Evolutionary conservation across 108 stramenopile genomes (phyloP), one percentile per base, ranked within the genome.

Genomic region (Cyclostephanos invisitatus): DNA sequence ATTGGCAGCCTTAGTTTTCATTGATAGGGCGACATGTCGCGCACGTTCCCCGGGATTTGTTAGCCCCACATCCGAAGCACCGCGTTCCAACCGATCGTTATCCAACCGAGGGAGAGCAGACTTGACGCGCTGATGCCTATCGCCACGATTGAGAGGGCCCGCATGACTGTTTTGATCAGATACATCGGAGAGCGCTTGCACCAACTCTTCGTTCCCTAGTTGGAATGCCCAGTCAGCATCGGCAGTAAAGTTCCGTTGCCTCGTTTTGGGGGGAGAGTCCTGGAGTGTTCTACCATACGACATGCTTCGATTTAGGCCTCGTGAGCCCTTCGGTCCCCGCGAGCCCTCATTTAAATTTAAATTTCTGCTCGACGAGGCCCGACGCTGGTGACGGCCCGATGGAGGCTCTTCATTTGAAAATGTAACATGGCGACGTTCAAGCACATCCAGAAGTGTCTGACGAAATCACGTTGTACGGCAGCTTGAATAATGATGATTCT

Each of bases 381-480:
- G 59, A 63, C 63, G 57, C 36, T 61, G 75, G 50, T 61, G 59
- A 56, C 64, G 29, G 14, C 37, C 21, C 4, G 46, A 29, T 40
- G 57, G 67, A 37, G 60, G 17, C 12, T 62, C 65, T 17, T 11
- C 7, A 22, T 22, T 59, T 20, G 46, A 17, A 62, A 69, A 77
- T 28, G 44, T 56, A 27, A 72, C 67, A n/a, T 80, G 78, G 15
- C 78, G 78, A 18, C 78, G 71, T 64, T 80, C 78, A 2, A 80
- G 67, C 15, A 80, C 67, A 32, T 73, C 78, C 7, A 72, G 53
- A 20, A 80, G 78, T 11, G 78, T 76, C 75, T 76, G 28, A 61
- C 12, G 18, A 36, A 61, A 48, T 27, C 21, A 60, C 18, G 29
- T 37, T n/a, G 32, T 8, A 68, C 35, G 32, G 7, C 24, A 15